Percentiles rank a stretch among this genome's conserved stretches.
phyloP scores from a whole-genome alignment of 23 red algal genomes.

The Gracilaria gracilis region DNA sequence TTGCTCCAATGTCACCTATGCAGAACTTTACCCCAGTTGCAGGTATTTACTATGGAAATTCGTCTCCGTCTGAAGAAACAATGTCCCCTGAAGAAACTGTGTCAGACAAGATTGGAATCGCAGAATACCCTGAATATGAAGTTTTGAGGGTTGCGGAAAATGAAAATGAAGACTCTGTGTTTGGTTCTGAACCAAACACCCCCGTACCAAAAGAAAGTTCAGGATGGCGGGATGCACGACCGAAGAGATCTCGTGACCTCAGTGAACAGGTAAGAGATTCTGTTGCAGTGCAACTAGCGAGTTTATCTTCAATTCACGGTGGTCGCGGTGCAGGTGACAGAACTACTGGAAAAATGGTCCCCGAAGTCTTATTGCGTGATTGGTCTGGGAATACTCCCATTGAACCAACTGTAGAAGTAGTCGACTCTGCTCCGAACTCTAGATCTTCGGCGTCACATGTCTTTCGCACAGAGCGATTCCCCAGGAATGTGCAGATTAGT shows the following conservation, averaged over 20 bases:
- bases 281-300: constrained; percentile 10
- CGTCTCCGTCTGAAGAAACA: constrained; percentile 18
- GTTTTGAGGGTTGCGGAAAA: constrained; percentile 33
- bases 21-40: constrained; percentile 37
- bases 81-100: neutral
- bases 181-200: constrained; percentile 64
- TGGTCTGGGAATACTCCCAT: constrained; percentile 62
- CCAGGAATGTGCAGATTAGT: neutral
- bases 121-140: constrained; percentile 55
- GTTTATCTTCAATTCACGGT: neutral
- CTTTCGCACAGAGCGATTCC: neutral
- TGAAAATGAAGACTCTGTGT: constrained; percentile 62
- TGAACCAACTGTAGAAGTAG: constrained; percentile 63
- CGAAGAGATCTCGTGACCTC: constrained; percentile 19
- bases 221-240: constrained; percentile 28
- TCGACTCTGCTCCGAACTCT: constrained; percentile 56
- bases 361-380: constrained; percentile 59
- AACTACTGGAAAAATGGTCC: constrained; percentile 38
- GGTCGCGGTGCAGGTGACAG: constrained; percentile 26
- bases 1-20: constrained; percentile 25
- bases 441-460: constrained; percentile 37
- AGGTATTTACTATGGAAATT: constrained; percentile 54
- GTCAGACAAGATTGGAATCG: constrained; percentile 8
- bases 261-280: constrained; percentile 32
- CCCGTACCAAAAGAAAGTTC: constrained; percentile 24